These are phyloP conservation scores for Alternaria novae-zelandiae DNA, from an alignment of 2,329 filamentous ascomycete species.

Conservation along the genomic window DNA sequence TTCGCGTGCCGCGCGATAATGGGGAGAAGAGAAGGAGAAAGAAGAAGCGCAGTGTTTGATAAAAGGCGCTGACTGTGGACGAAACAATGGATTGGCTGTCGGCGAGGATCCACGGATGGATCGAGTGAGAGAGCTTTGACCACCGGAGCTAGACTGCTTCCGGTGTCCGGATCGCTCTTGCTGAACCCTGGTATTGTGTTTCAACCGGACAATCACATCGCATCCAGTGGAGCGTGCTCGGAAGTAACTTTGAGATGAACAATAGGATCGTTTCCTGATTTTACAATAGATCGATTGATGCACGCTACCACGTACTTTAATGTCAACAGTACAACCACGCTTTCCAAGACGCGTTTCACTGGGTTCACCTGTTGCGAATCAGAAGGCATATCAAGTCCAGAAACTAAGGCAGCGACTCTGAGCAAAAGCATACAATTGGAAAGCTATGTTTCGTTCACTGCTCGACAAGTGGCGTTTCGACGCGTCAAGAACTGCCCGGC, in stretches of 20 bases:
- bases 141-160: background rate
- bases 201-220: background rate
- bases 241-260: background rate
- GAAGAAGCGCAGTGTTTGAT: background rate
- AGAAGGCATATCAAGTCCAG: background rate
- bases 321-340: background rate
- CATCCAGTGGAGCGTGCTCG: background rate
- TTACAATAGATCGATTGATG: background rate
- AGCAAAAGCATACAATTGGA: background rate
- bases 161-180: background rate
- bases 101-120: background rate
- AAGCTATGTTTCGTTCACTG: background rate
- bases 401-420: background rate
- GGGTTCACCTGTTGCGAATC: background rate
- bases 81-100: slow-evolving; percentile 2
- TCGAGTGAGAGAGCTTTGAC: slow-evolving; percentile 1
- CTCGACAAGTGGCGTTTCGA: background rate
- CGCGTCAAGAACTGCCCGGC: background rate
- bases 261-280: background rate
- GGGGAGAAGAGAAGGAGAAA: background rate
- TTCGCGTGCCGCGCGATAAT: background rate
- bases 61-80: slow-evolving; percentile 1
- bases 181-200: background rate
- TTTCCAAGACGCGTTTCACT: background rate
- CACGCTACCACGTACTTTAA: background rate